phyloP scores from a whole-genome alignment of 805 yeast genomes.

The Starmerella riodocensis region DNA sequence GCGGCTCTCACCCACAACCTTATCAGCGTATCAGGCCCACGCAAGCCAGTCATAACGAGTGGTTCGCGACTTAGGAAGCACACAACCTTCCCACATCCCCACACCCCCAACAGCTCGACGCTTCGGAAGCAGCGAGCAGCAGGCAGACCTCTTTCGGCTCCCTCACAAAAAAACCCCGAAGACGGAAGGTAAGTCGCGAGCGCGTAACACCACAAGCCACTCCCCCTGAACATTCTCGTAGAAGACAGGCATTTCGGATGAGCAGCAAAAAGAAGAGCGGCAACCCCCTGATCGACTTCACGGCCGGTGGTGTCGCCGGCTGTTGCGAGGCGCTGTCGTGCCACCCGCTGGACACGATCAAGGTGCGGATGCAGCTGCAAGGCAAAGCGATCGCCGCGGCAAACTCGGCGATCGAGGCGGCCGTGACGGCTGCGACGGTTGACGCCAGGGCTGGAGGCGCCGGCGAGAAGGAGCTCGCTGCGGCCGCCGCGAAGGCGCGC shows the following conservation, averaged over 20 bases:
- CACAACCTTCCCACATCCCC: no score
- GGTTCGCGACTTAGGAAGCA: no score
- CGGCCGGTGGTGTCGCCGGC: constrained; percentile 97
- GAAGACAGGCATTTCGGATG: neutral
- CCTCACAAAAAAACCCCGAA: no score
- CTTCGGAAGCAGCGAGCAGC: no score
- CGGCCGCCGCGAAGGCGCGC: constrained; percentile 15
- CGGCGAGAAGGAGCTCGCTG: constrained; percentile 9
- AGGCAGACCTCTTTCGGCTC: no score
- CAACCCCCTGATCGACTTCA: constrained; percentile 26
- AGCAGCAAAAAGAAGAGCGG: constrained; percentile 21
- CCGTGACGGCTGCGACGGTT: constrained; percentile 14
- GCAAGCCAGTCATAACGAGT: no score
- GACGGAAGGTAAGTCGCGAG: no score
- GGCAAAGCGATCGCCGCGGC: constrained; percentile 37
- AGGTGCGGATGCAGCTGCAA: constrained; percentile 91
- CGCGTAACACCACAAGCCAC: neutral
- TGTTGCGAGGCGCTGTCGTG: constrained; percentile 93
- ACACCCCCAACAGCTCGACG: no score
- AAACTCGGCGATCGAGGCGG: constrained; percentile 15
- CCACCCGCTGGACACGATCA: constrained; percentile 95
- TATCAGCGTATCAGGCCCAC: no score
- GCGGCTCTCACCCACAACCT: no score
- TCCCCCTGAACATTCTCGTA: neutral
- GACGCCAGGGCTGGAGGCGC: constrained; percentile 9